Evolutionary conservation across 345 rosid genomes (phyloP), one percentile per base, ranked within the genome.

Genomic region (Ceriops zippeliana): DNA sequence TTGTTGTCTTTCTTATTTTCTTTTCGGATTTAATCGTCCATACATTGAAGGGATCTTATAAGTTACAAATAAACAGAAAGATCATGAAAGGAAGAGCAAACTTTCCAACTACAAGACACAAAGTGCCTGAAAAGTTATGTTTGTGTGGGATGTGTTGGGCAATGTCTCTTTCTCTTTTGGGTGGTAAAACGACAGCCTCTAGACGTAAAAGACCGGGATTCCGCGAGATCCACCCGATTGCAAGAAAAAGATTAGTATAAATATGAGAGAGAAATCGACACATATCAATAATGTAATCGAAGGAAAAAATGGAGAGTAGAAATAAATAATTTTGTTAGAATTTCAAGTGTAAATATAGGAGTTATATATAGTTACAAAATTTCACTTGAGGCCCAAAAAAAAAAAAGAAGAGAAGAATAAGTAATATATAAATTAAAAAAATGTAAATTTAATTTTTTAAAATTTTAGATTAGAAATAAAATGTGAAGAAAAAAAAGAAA

Each of bases 201-300:
- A 49, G 70, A 74, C 66, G 68, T 74, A 54, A 62, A 79, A 71
- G 73, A 70, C 70, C 83, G 20, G 51, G 79, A 72, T 76, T 70
- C 70, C 67, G 71, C 76, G 76, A 71, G 68, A 79, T 71, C 58
- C 11, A 42, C 37, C 37, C 46, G n/a, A 70, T 67, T 21, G 47
- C 37, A 31, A 35, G 24, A 28, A 58, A 24, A 10, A 8, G 21
- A 8, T 26, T 20, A 3, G 21, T 42, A 27, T 4, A 66, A 34
- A 62, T 51, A 52, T 52, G 17, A 65, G 10, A 70, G 26, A 58
- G 4, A 60, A 34, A 21, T 19, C 54, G 16, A 49, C 21, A 42
- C 7, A 51, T n/a, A 59, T 49, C 46, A 38, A 38, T 2, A 38
- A 10, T 38, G 46, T 10, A 38, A 38, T 38, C 11, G 46, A 2